Percentiles rank a stretch among this genome's conserved stretches.
Evolutionary conservation across 2,329 filamentous ascomycete genomes (phyloP).

Genomic region (Dactylonectria macrodidyma): DNA sequence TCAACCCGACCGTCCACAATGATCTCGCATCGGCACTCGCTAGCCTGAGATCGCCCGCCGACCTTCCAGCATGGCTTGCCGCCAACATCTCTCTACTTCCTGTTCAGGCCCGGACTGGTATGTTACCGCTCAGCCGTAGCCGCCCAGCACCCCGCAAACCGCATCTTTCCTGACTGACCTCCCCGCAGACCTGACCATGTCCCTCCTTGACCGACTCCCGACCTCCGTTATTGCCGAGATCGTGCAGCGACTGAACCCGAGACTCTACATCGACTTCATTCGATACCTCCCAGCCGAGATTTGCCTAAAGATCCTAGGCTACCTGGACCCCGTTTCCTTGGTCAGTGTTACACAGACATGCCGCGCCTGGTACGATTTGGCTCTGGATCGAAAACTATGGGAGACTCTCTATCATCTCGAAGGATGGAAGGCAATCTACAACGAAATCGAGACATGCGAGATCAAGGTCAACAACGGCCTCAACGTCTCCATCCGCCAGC

Average conservation of each 20-base stretch:
- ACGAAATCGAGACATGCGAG: conserved; percentile 79
- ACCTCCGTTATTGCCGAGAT: conserved; percentile 86
- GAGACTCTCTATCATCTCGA: conserved; percentile 85
- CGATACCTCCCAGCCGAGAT: conserved; percentile 89
- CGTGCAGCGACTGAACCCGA: conserved; percentile 83
- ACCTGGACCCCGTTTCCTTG: conserved; percentile 85
- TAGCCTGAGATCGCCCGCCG: conserved; percentile 56
- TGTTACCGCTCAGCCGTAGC: conserved; percentile 41
- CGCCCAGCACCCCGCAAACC: background rate
- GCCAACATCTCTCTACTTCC: conserved; percentile 66
- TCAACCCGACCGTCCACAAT: conserved; percentile 60
- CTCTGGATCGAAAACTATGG: conserved; percentile 90
- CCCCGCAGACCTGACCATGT: conserved; percentile 81
- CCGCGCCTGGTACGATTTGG: conserved; percentile 84
- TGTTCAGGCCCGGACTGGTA: conserved; percentile 65
- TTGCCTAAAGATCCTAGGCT: conserved; percentile 89
- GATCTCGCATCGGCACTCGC: conserved; percentile 52
- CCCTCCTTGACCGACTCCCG: conserved; percentile 82
- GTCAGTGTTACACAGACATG: conserved; percentile 85
- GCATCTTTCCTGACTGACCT: conserved; percentile 32
- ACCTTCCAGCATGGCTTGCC: conserved; percentile 66
- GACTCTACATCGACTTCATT: conserved; percentile 94
- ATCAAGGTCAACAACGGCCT: conserved; percentile 66
- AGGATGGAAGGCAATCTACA: conserved; percentile 83
- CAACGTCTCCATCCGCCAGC: conserved; percentile 55